These are phyloP conservation scores for Cardamine occulta DNA, from an alignment of 345 rosid genomes.

Conservation along the genomic window DNA sequence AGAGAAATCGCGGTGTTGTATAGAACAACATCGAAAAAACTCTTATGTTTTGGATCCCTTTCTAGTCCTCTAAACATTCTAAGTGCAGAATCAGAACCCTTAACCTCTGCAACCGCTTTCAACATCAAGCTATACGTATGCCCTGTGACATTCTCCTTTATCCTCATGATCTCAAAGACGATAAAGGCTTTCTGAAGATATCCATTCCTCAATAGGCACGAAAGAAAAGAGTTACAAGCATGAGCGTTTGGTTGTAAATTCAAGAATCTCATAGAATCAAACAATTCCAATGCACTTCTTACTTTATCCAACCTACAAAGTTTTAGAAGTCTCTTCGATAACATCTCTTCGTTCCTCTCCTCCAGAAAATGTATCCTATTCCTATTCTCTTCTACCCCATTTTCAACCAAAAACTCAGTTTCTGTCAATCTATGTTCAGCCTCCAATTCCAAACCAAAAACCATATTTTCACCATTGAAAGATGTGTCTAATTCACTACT, in stretches of 20 bases:
- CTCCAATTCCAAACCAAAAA: constrained; percentile 19
- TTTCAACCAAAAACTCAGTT: constrained; percentile 16
- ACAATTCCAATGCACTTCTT: constrained; percentile 67
- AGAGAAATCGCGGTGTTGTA: constrained; percentile 78
- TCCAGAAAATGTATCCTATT: constrained; percentile 59
- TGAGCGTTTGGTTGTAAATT: constrained; percentile 57
- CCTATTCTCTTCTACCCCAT: constrained; percentile 27
- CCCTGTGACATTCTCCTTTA: constrained; percentile 52
- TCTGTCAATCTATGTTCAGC: neutral
- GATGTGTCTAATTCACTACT: constrained; percentile 4
- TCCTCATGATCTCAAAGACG: constrained; percentile 62
- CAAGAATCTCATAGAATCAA: constrained; percentile 59
- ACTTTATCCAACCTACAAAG: constrained; percentile 79
- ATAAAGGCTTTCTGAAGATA: constrained; percentile 49
- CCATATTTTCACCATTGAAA: constrained; percentile 1
- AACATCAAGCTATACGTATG: constrained; percentile 73
- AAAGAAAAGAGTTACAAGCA: constrained; percentile 74
- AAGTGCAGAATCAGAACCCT: constrained; percentile 63
- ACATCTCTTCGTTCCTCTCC: constrained; percentile 62
- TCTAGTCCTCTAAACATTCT: constrained; percentile 57
- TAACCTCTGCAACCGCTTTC: constrained; percentile 60
- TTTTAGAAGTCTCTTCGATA: constrained; percentile 67
- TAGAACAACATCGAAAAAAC: constrained; percentile 60
- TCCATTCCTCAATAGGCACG: constrained; percentile 64
- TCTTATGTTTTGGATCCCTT: constrained; percentile 42